Conservation (phyloP, 257 asterid species). For the Fraxinus americana region DNA sequence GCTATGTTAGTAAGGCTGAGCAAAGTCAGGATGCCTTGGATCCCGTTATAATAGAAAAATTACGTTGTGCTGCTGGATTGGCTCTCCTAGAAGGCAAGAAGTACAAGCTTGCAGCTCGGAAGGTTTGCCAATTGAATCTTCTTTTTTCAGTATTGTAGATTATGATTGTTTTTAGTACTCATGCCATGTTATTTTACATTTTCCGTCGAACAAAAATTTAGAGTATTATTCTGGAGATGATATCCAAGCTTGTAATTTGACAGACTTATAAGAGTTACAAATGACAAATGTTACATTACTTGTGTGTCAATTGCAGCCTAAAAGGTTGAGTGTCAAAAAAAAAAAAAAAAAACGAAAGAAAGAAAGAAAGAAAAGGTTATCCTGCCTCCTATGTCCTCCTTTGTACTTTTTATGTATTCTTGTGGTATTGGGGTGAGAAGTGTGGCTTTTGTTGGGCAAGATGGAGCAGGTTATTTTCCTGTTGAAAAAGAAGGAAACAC, state of each 20-base stretch:
- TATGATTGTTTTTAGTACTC: neutral
- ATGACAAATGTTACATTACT: neutral
- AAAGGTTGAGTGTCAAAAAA: no score
- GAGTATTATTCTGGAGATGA: neutral
- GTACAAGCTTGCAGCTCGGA: slow-evolving; percentile 96
- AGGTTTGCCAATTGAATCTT: slow-evolving; percentile 52
- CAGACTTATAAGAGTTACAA: neutral
- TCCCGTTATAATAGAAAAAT: slow-evolving; percentile 62
- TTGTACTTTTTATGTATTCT: neutral
- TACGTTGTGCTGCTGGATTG: slow-evolving; percentile 90
- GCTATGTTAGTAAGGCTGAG: slow-evolving; percentile 89
- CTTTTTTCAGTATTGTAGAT: neutral
- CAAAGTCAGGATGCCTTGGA: slow-evolving; percentile 77
- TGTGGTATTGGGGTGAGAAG: neutral
- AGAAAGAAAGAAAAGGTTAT: neutral
- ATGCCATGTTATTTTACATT: neutral
- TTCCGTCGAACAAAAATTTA: neutral
- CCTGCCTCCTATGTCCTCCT: neutral
- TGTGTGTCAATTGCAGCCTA: neutral
- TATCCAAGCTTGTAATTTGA: neutral
- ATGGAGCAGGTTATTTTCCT: neutral
- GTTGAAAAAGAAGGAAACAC: neutral
- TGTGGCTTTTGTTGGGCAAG: neutral
- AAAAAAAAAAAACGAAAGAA: no score
- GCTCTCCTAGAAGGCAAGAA: slow-evolving; percentile 77